A percentile compares a stretch with the other conserved stretches of the same genome.
phyloP scores from a whole-genome alignment of 345 rosid genomes.

The Salix exigua region DNA sequence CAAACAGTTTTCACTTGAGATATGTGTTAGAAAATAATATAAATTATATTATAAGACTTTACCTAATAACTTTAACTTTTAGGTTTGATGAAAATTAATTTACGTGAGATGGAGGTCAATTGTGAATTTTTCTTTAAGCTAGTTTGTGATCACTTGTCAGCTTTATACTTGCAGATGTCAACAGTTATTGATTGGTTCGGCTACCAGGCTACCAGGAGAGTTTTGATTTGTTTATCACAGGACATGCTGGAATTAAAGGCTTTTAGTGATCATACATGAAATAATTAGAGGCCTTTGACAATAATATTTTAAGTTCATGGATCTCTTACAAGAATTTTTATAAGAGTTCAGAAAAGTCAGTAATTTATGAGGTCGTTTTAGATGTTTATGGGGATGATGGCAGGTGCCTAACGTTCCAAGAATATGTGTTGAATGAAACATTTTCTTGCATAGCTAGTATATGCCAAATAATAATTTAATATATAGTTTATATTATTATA shows the following conservation, averaged over 20 bases:
- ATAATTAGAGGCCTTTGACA: background rate
- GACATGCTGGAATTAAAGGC: background rate
- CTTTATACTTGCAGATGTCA: background rate
- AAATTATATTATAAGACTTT: too few relatives aligned
- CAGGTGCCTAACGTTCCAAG: background rate
- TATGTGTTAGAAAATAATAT: too few relatives aligned
- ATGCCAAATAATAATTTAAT: background rate
- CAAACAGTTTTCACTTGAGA: too few relatives aligned
- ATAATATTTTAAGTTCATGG: background rate
- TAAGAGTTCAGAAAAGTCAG: background rate
- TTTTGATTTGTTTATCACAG: background rate
- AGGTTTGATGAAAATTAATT: too few relatives aligned
- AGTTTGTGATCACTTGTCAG: background rate
- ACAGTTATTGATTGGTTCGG: background rate
- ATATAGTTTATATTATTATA: too few relatives aligned
- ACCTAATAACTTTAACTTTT: too few relatives aligned
- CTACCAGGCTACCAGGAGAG: background rate
- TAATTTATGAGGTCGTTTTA: background rate
- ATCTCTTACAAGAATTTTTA: background rate
- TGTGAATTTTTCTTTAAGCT: too few relatives aligned
- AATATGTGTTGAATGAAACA: background rate
- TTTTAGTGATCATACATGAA: background rate
- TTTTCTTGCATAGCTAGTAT: background rate
- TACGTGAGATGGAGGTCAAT: too few relatives aligned
- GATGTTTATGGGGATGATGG: background rate